A percentile compares a stretch with the other conserved stretches of the same genome.
Conservation (phyloP, 306 rosid species). For the Senna tora region DNA sequence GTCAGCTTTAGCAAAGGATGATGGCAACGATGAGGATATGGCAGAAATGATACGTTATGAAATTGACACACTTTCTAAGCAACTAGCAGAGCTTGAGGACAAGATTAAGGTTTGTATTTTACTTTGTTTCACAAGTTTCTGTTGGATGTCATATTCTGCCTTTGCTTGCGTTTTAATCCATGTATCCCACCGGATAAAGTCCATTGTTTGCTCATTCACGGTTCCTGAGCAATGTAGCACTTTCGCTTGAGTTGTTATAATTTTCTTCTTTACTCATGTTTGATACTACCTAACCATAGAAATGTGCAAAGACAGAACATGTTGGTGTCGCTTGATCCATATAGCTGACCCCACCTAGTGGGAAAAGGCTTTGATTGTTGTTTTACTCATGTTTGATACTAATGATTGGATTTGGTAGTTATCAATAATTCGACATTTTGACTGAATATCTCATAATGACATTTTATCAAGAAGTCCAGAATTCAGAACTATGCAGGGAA, state of each 20-base stretch:
- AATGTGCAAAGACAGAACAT: too few relatives aligned
- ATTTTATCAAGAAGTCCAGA: background rate
- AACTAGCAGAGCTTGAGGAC: conserved; percentile 72
- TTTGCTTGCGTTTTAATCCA: conserved; percentile 23
- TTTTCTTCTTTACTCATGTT: conserved; percentile 23
- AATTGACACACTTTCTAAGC: conserved; percentile 61
- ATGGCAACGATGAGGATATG: conserved; percentile 88
- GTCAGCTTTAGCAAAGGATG: conserved; percentile 81
- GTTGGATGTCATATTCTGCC: conserved; percentile 32
- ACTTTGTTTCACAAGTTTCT: conserved; percentile 25
- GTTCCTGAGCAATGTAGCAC: background rate
- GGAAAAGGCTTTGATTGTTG: too few relatives aligned
- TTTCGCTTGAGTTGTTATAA: conserved; percentile 32
- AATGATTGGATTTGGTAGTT: conserved; percentile 1
- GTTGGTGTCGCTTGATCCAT: too few relatives aligned
- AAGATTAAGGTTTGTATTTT: conserved; percentile 61
- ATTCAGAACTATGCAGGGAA: conserved; percentile 28
- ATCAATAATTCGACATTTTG: conserved; percentile 20
- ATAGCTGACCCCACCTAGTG: too few relatives aligned
- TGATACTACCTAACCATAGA: too few relatives aligned
- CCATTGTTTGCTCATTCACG: conserved; percentile 6
- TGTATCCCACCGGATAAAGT: background rate
- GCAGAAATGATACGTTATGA: conserved; percentile 82
- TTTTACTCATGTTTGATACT: conserved; percentile 18
- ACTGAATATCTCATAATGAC: background rate